These are phyloP conservation scores for Kluyveromyces sp. DNA, from an alignment of 1,139 yeast species.

Conservation along the genomic window DNA sequence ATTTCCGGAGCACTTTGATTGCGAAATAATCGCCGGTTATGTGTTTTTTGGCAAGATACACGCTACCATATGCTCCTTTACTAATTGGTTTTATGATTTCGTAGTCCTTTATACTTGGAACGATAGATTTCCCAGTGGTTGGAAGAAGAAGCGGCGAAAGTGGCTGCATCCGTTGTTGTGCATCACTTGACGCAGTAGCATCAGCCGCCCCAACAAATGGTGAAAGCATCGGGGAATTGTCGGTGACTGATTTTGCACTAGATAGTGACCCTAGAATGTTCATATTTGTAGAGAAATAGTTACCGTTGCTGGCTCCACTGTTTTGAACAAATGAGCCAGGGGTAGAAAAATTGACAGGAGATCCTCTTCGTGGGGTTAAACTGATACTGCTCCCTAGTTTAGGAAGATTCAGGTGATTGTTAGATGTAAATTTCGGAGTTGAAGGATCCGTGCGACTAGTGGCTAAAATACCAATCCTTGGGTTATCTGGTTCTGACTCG, in stretches of 20 bases:
- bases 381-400: conserved; percentile 25
- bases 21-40: conserved; percentile 94
- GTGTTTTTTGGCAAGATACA: conserved; percentile 73
- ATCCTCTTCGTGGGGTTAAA: conserved; percentile 30
- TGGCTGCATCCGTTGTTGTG: conserved; percentile 50
- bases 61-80: conserved; percentile 97
- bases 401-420: conserved; percentile 12
- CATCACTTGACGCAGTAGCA: conserved; percentile 14
- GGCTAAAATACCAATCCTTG: not conserved
- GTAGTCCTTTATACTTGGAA: conserved; percentile 79
- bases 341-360: conserved; percentile 23
- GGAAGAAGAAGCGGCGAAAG: conserved; percentile 76
- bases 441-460: conserved; percentile 7
- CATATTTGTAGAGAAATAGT: not conserved
- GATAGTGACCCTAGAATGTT: not conserved
- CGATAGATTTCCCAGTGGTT: conserved; percentile 40
- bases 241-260: conserved; percentile 8
- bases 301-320: conserved; percentile 29
- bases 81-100: conserved; percentile 89
- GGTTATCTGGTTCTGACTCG: not conserved
- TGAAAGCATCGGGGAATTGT: conserved; percentile 29
- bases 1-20: conserved; percentile 84
- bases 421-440: conserved; percentile 8
- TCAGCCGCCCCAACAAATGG: conserved; percentile 26
- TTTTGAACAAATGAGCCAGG: conserved; percentile 25